Conservation (phyloP, 305 asterid genomes). For the Fraxinus baroniana region DNA sequence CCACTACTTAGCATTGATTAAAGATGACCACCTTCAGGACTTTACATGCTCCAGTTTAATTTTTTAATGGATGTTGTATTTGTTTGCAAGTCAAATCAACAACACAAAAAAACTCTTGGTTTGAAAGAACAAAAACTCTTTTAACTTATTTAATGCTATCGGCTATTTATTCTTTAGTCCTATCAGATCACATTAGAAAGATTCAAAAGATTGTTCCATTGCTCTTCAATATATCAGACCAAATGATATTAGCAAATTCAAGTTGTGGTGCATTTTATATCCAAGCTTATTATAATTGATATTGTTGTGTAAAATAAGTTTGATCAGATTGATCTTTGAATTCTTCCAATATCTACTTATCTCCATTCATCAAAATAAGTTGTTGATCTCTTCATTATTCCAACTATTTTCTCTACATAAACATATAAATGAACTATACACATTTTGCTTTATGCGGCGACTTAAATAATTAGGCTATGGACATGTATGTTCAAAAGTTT, state of each 20-base stretch:
- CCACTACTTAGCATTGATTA: neutral
- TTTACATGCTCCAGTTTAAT: neutral
- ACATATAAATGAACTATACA: neutral
- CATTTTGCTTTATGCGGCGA: neutral
- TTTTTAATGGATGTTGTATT: neutral
- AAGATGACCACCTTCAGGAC: neutral
- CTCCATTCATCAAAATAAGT: neutral
- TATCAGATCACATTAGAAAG: neutral
- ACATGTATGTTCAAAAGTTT: neutral
- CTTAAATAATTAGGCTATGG: neutral
- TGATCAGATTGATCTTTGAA: neutral
- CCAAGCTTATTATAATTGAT: neutral
- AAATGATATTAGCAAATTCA: neutral
- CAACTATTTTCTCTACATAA: neutral
- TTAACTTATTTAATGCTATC: neutral
- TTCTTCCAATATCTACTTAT: neutral
- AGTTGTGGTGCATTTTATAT: neutral
- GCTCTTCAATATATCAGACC: neutral
- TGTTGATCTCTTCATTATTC: neutral
- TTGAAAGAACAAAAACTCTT: neutral
- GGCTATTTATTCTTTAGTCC: neutral
- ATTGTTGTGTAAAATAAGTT: neutral
- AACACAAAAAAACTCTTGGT: neutral
- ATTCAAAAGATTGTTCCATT: neutral
- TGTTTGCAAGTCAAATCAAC: neutral